Evolutionary conservation across 1,139 yeast species (phyloP).

Genomic region (Nakaseomyces uthaithaninus): DNA sequence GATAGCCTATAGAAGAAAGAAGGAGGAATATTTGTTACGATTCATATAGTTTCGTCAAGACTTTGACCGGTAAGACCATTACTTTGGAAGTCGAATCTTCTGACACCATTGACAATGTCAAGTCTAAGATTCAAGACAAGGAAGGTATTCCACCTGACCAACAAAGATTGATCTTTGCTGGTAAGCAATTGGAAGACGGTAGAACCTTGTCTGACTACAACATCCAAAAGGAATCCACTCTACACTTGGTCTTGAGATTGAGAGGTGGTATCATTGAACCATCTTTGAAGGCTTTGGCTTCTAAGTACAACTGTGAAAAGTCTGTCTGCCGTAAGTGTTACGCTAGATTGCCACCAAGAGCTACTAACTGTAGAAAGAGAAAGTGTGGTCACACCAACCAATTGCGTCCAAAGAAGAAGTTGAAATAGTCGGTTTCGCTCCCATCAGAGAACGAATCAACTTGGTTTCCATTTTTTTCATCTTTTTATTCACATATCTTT

Average conservation of each 20-base stretch:
- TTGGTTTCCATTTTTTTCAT: conserved; percentile 1
- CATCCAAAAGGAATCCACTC: conserved; percentile 89
- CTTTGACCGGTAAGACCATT: conserved; percentile 83
- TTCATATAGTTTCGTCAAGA: conserved; percentile 68
- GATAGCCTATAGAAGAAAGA: not conserved
- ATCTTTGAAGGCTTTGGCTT: conserved; percentile 97
- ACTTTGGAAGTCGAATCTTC: conserved; percentile 92
- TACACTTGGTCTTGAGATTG: conserved; percentile 80
- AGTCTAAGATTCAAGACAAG: conserved; percentile 89
- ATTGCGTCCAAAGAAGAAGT: conserved; percentile 99
- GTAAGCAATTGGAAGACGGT: conserved; percentile 91
- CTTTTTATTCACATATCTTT: conserved; percentile 6
- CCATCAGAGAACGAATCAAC: conserved; percentile 4
- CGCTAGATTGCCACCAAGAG: conserved; percentile 99
- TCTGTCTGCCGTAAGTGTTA: conserved; percentile 99
- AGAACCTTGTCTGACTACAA: conserved; percentile 90
- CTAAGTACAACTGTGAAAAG: conserved; percentile 99
- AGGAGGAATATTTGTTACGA: not conserved
- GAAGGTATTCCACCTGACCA: conserved; percentile 95
- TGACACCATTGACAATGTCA: conserved; percentile 90
- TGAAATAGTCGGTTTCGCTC: conserved; percentile 61
- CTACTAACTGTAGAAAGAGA: conserved; percentile 99
- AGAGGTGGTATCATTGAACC: conserved; percentile 99
- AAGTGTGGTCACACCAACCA: conserved; percentile 99
- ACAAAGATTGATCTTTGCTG: conserved; percentile 88